Percentiles rank a stretch among this genome's conserved stretches.
Evolutionary conservation across 352 stramenopile genomes (phyloP).

Genomic region (Pythium folliculosum): DNA sequence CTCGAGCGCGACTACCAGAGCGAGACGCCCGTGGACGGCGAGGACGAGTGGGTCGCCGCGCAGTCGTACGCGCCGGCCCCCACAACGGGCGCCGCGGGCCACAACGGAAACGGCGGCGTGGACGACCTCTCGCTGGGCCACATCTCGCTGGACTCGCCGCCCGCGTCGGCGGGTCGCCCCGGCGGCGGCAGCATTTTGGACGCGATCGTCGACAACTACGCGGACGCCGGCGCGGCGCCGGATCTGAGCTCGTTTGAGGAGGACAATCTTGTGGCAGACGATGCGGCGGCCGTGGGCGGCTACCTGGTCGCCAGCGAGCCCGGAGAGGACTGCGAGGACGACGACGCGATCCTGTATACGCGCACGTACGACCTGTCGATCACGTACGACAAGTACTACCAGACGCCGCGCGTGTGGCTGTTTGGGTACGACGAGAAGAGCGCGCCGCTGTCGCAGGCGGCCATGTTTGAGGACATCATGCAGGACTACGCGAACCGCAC

Average conservation of each 20-base stretch:
- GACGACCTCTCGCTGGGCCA: conserved; percentile 62
- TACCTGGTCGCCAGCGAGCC: conserved; percentile 75
- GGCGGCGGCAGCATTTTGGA: conserved; percentile 43
- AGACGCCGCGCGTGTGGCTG: conserved; percentile 98
- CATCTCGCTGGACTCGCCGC: conserved; percentile 44
- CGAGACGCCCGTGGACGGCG: conserved; percentile 70
- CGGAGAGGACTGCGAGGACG: conserved; percentile 69
- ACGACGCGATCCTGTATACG: conserved; percentile 93
- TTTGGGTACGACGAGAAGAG: conserved; percentile 94
- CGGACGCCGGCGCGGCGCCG: conserved; percentile 24
- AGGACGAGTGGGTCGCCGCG: conserved; percentile 91
- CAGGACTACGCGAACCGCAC: conserved; percentile 99
- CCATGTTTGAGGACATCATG: conserved; percentile 99
- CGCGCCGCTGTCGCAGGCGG: conserved; percentile 84
- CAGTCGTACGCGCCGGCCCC: conserved; percentile 56
- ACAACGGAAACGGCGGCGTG: conserved; percentile 5
- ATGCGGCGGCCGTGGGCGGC: conserved; percentile 41
- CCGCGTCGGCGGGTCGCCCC: too few species aligned
- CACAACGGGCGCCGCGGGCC: conserved; percentile 8
- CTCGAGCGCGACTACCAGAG: conserved; percentile 77
- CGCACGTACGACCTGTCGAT: conserved; percentile 98
- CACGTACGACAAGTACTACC: conserved; percentile 99
- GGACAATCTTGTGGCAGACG: conserved; percentile 71
- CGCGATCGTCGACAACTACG: conserved; percentile 75
- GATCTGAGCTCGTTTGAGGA: conserved; percentile 75